These are phyloP conservation scores for Chloris gayana DNA, from an alignment of 176 grass and related monocot species.

Conservation along the genomic window DNA sequence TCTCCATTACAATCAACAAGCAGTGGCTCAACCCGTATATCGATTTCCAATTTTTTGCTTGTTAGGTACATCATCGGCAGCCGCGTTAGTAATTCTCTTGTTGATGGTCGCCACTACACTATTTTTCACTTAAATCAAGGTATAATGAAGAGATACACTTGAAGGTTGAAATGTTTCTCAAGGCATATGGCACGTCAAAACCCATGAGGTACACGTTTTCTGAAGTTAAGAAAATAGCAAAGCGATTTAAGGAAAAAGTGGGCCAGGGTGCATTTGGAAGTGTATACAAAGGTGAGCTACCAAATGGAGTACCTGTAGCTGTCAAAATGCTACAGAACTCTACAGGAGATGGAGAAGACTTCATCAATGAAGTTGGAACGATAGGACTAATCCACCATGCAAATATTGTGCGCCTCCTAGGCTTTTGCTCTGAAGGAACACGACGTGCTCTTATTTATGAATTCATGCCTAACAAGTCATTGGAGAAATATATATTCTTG, in stretches of 20 bases:
- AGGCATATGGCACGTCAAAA: constrained; percentile 36
- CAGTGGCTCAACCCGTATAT: neutral
- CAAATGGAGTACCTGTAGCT: constrained; percentile 61
- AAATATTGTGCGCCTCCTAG: constrained; percentile 61
- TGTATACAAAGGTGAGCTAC: constrained; percentile 56
- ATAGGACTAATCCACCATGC: constrained; percentile 64
- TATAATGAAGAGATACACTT: constrained; percentile 44
- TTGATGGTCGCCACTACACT: neutral
- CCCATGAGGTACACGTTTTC: constrained; percentile 66
- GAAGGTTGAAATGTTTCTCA: constrained; percentile 7
- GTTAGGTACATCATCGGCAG: constrained; percentile 18
- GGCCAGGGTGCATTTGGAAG: constrained; percentile 66
- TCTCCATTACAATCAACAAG: too few relatives aligned
- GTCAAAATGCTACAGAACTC: constrained; percentile 65
- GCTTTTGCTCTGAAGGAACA: constrained; percentile 56
- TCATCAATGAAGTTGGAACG: constrained; percentile 83
- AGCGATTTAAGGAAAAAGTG: constrained; percentile 42
- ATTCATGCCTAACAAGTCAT: constrained; percentile 62
- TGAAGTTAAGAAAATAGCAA: constrained; percentile 64
- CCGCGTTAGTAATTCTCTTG: constrained; percentile 9
- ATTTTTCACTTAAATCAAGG: constrained; percentile 32
- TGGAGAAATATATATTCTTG: constrained; percentile 49
- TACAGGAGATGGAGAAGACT: constrained; percentile 51
- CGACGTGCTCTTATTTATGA: constrained; percentile 55
- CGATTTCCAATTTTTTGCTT: neutral